Evolutionary conservation across 805 yeast species (phyloP), one percentile per base, ranked within the genome.

Genomic region (Metschnikowia vanudenii): DNA sequence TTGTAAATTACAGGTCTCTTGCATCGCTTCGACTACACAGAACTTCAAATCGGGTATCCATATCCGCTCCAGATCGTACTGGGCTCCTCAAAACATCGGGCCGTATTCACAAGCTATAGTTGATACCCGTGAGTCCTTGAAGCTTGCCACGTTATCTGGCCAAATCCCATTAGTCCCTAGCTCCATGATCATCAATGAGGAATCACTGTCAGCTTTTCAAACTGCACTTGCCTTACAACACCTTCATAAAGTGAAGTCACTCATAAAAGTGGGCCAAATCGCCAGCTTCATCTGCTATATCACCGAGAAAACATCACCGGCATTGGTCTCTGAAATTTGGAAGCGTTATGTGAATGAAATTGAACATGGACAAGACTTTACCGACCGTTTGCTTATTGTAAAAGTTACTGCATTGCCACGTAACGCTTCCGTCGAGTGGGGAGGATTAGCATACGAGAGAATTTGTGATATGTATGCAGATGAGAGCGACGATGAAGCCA

Each of bases 1-100:
- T 0, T 41, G 45, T 18, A 57, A 62, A 6, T 59, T 84, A 6
- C 85, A 81, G 56, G 60, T 91, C 9, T 87, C 97, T 0, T 81
- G 85, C 13, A 69, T 77, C 12, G 76, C 77, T 0, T 57, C 81
- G 14, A 54, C 64, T 20, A 14, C 24, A 3, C 24, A 14, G 11
- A 30, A 14, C 8, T 39, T 39, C 10, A 85, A 85, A 54, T 68
- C 67, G 26, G 97, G 98, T 0, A 69, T 92, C 13, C 98, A 94
- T 59, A 89, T 94, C 8, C 92, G 94, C 57, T 90, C 97, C 1
- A 75, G 91, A 49, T 90, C 97, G 34, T 91, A 87, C 62, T 94
- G 99, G 99, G 98, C 97, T 0, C 99, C 99, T 0, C 92, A 96
- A 31, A 94, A 94, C 55, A 94, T 94, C 38, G 99, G 99, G 0